Conservation (phyloP, 306 rosid genomes). For the Citrullus colocynthis region DNA sequence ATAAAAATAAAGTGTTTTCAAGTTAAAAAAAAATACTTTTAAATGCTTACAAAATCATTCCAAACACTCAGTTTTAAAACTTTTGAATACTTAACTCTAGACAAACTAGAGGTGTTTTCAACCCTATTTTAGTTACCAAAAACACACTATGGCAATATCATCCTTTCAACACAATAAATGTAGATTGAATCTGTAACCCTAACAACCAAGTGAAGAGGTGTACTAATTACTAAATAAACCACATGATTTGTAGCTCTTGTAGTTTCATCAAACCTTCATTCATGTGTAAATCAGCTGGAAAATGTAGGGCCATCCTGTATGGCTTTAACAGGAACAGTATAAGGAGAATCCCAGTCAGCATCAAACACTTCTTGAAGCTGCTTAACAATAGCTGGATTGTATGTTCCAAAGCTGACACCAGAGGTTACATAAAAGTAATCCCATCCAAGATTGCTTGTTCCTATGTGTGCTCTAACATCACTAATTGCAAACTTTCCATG, state of each 20-base stretch:
- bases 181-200: not conserved
- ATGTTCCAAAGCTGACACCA: constrained; percentile 84
- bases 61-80: not conserved
- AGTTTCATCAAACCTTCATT: not conserved
- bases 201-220: not conserved
- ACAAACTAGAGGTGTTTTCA: not conserved
- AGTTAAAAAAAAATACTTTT: no score
- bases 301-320: constrained; percentile 20
- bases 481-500: constrained; percentile 89
- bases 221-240: not conserved
- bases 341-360: constrained; percentile 92
- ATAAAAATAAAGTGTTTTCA: no score
- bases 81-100: not conserved
- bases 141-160: not conserved
- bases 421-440: constrained; percentile 79
- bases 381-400: constrained; percentile 56
- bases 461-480: constrained; percentile 63
- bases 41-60: not conserved
- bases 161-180: not conserved
- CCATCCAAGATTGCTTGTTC: constrained; percentile 88
- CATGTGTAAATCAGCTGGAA: constrained; percentile 19
- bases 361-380: constrained; percentile 58
- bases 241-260: not conserved
- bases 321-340: constrained; percentile 44
- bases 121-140: not conserved